Percentiles rank a stretch among this genome's conserved stretches.
phyloP scores from a whole-genome alignment of 345 rosid species.

The Psidium friedrichsthalianum region DNA sequence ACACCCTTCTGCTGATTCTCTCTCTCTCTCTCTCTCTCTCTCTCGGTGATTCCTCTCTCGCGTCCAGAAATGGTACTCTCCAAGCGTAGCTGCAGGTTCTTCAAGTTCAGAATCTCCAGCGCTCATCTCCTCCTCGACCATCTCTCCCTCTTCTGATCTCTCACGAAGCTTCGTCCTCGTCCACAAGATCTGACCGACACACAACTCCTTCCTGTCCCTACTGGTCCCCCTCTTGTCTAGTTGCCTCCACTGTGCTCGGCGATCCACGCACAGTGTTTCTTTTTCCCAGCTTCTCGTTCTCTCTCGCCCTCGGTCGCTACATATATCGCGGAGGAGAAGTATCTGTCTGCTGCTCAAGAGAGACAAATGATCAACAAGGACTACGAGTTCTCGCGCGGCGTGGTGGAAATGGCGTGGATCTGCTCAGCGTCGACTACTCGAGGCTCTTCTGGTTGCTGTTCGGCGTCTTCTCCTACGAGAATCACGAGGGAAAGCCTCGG shows the following conservation, averaged over 20 bases:
- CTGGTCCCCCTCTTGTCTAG: neutral
- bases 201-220: neutral
- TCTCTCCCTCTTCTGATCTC: neutral
- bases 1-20: neutral
- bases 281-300: neutral
- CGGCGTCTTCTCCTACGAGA: conserved; percentile 73
- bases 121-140: neutral
- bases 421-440: conserved; percentile 64
- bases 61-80: conserved; percentile 48
- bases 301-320: neutral
- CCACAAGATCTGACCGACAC: neutral
- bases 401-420: conserved; percentile 58
- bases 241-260: neutral
- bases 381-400: conserved; percentile 23
- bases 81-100: conserved; percentile 49
- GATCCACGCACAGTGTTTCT: neutral
- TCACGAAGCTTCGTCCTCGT: neutral
- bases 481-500: conserved; percentile 85
- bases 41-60: neutral
- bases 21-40: neutral
- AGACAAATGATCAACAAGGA: conserved; percentile 56
- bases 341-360: neutral
- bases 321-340: neutral
- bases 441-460: conserved; percentile 69
- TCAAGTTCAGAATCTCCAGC: conserved; percentile 49